These are phyloP conservation scores for Zasmidium angulare DNA, from an alignment of 2,329 filamentous ascomycete species.

Conservation along the genomic window DNA sequence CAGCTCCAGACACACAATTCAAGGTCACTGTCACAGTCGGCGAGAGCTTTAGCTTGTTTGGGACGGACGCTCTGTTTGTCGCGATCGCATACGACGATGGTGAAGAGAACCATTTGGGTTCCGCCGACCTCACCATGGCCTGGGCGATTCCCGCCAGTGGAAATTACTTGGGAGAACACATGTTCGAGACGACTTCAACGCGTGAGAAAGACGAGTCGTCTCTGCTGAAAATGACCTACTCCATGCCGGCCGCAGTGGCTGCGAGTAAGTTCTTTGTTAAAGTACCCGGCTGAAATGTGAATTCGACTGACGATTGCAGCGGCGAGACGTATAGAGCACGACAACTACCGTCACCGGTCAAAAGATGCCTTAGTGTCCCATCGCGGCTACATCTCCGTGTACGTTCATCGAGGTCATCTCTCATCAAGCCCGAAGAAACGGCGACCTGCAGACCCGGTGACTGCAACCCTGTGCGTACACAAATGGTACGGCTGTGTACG, in stretches of 20 bases:
- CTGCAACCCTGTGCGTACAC: neutral
- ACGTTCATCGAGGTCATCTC: neutral
- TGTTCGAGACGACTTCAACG: neutral
- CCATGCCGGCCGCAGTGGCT: neutral
- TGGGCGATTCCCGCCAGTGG: neutral
- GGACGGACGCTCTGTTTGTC: neutral
- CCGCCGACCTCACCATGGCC: neutral
- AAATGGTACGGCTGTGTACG: neutral
- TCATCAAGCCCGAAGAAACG: neutral
- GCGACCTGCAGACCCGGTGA: neutral
- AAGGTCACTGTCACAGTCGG: neutral
- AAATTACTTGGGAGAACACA: neutral
- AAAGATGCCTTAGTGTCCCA: neutral
- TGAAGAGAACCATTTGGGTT: neutral
- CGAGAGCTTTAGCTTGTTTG: neutral
- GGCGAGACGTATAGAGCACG: neutral
- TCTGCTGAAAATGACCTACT: neutral
- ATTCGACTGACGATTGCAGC: neutral
- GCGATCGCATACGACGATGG: neutral
- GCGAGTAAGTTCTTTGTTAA: neutral
- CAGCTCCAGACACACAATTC: neutral
- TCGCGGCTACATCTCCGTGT: neutral
- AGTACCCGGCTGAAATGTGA: too few species aligned
- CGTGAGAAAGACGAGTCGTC: neutral
- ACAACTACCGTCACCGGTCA: neutral